These are phyloP conservation scores for Thinopyrum elongatum DNA, from an alignment of 176 grass and related monocot species.

Conservation along the genomic window DNA sequence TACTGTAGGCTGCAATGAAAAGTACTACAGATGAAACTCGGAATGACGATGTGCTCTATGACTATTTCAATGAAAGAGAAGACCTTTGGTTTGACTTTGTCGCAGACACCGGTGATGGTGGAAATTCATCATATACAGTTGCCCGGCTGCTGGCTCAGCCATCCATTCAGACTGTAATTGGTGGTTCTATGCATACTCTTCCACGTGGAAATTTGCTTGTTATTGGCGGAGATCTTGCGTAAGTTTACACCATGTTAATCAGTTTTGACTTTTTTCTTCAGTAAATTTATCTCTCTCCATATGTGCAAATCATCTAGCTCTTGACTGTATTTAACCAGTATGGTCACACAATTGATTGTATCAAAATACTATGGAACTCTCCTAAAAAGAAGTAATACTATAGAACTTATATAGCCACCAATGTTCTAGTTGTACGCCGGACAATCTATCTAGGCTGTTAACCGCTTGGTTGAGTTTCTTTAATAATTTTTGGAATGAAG, in stretches of 20 bases:
- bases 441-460: constrained; percentile 4
- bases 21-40: constrained; percentile 49
- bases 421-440: background rate
- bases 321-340: background rate
- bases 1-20: constrained; percentile 76
- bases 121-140: constrained; percentile 85
- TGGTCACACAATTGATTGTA: constrained; percentile 2
- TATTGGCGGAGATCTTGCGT: constrained; percentile 90
- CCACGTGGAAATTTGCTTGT: constrained; percentile 89
- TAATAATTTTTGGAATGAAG: constrained; percentile 1
- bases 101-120: constrained; percentile 90
- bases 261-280: constrained; percentile 1
- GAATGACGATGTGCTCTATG: constrained; percentile 63
- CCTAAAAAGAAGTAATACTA: background rate
- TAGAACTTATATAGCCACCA: background rate
- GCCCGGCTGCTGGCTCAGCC: constrained; percentile 76
- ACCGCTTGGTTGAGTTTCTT: constrained; percentile 13
- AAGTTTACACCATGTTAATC: constrained; percentile 45
- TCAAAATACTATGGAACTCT: constrained; percentile 8
- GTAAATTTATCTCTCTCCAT: background rate
- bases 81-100: constrained; percentile 94
- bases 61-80: constrained; percentile 67
- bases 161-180: constrained; percentile 57
- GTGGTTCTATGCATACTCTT: constrained; percentile 72
- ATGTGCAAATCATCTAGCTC: constrained; percentile 19